phyloP scores from a whole-genome alignment of 345 rosid species.

The Hibiscus syriacus region DNA sequence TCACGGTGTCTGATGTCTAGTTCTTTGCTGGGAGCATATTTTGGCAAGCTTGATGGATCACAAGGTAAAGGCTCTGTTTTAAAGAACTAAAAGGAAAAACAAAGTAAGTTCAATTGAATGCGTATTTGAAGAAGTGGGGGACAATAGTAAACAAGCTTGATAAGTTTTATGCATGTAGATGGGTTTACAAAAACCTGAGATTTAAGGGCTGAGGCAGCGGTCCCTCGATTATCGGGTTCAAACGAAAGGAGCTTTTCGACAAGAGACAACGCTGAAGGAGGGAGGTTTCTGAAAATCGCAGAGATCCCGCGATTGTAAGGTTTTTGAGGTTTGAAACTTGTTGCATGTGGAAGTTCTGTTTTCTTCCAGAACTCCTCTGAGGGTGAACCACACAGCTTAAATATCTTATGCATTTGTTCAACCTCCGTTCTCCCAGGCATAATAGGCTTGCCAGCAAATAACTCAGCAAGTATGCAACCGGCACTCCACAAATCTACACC shows the following conservation, averaged over 20 bases:
- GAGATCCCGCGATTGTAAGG: constrained; percentile 47
- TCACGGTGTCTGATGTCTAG: constrained; percentile 54
- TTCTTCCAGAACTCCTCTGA: constrained; percentile 72
- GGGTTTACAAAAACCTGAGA: constrained; percentile 40
- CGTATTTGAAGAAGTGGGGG: not conserved
- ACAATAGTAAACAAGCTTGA: not conserved
- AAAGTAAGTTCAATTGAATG: too few species aligned
- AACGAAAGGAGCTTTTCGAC: constrained; percentile 55
- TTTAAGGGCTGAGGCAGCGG: constrained; percentile 45
- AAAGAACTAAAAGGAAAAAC: constrained; percentile 42
- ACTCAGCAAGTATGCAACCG: constrained; percentile 87
- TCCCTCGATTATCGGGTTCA: constrained; percentile 60
- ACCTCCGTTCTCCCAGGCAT: constrained; percentile 99
- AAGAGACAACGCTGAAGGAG: constrained; percentile 48
- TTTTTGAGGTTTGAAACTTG: constrained; percentile 72
- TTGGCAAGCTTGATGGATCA: constrained; percentile 60
- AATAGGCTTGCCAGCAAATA: constrained; percentile 79
- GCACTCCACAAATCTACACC: constrained; percentile 89
- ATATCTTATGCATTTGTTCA: constrained; percentile 93
- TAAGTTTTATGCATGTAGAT: not conserved
- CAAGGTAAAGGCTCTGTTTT: constrained; percentile 54
- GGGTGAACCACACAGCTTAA: constrained; percentile 92
- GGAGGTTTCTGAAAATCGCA: constrained; percentile 49
- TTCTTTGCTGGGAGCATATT: constrained; percentile 78
- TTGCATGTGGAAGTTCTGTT: constrained; percentile 51